These are phyloP conservation scores for Limonium bicolor DNA, from an alignment of 148 eudicot genomes.

Conservation along the genomic window DNA sequence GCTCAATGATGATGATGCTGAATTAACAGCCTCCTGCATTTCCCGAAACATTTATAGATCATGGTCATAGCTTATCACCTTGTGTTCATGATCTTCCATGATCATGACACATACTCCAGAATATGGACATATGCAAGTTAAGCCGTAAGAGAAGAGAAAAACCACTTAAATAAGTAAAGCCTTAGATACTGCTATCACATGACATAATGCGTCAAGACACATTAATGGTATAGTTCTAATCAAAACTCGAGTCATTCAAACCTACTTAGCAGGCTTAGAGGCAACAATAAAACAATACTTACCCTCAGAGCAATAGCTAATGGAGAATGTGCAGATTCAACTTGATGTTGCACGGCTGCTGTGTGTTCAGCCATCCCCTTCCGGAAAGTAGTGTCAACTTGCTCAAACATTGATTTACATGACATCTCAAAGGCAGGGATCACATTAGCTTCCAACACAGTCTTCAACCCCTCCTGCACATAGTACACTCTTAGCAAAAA, in stretches of 20 bases:
- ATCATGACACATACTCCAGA: too few relatives aligned
- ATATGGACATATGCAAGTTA: too few relatives aligned
- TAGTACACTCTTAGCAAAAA: neutral
- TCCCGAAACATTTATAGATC: neutral
- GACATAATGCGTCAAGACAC: too few relatives aligned
- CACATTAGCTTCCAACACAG: constrained; percentile 59
- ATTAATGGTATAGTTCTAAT: too few relatives aligned
- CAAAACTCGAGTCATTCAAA: neutral
- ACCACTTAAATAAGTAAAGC: too few relatives aligned
- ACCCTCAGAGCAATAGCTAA: constrained; percentile 76
- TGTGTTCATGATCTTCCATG: too few relatives aligned
- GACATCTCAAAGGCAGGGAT: constrained; percentile 89
- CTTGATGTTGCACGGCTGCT: constrained; percentile 47
- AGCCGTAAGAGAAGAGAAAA: too few relatives aligned
- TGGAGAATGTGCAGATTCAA: constrained; percentile 63
- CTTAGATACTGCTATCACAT: too few relatives aligned
- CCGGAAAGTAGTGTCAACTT: constrained; percentile 80
- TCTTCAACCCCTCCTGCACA: constrained; percentile 68
- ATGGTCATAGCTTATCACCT: too few relatives aligned
- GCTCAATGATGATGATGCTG: constrained; percentile 72
- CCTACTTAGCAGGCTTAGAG: neutral
- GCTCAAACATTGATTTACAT: constrained; percentile 94
- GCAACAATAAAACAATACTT: too few relatives aligned
- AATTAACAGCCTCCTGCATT: constrained; percentile 67
- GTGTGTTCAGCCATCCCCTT: constrained; percentile 84